These are phyloP conservation scores for Ceratobasidium theobromae DNA, from an alignment of 1,284 basidiomycete genomes.

Conservation along the genomic window DNA sequence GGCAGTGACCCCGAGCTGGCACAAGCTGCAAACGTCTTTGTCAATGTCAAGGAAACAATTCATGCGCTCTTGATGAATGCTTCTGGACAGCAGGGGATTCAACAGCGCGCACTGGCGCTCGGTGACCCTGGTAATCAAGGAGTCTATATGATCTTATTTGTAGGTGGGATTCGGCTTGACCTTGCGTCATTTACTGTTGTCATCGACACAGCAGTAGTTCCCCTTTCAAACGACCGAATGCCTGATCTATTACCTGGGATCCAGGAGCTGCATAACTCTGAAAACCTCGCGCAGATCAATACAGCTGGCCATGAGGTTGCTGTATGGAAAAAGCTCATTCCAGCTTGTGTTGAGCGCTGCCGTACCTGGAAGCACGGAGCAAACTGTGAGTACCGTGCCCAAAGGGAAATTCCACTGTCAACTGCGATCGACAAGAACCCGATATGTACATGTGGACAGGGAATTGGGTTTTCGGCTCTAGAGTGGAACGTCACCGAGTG, in stretches of 20 bases:
- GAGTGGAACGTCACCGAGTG: slow-evolving; percentile 1
- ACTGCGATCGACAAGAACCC: neutral
- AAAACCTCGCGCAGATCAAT: neutral
- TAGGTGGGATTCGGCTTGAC: slow-evolving; percentile 10
- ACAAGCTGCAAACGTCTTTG: neutral
- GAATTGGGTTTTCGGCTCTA: neutral
- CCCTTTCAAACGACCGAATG: slow-evolving; percentile 8
- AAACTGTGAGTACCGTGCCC: slow-evolving; percentile 8
- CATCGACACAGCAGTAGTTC: neutral
- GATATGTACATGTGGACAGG: slow-evolving; percentile 18
- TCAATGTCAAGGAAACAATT: slow-evolving; percentile 6
- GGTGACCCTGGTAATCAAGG: neutral
- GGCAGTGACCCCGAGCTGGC: neutral
- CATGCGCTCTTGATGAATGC: neutral
- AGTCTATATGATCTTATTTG: neutral
- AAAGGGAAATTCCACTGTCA: neutral
- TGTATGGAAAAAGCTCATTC: slow-evolving; percentile 24
- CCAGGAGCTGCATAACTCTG: neutral
- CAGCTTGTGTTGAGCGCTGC: slow-evolving; percentile 18
- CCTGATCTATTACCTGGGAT: neutral
- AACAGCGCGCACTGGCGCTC: neutral
- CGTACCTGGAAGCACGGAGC: slow-evolving; percentile 9
- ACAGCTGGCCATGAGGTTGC: neutral
- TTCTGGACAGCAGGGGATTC: neutral
- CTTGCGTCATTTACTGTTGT: slow-evolving; percentile 3